Base-by-base conservation (phyloP, 2,329 filamentous ascomycete genomes). In the Lachnellula cervina region DNA sequence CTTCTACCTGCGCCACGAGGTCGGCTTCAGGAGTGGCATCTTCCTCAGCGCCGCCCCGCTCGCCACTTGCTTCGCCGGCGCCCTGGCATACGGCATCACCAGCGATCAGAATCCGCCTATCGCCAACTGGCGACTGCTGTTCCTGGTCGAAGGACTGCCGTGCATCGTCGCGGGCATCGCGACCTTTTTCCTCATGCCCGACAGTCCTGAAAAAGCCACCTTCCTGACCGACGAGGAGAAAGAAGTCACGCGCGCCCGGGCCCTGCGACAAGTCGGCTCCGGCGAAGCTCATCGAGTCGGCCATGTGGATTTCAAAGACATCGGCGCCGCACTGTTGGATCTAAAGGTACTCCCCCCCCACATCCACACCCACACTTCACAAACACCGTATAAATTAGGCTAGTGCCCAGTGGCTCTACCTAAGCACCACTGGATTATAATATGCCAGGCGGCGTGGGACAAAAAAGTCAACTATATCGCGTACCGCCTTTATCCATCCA, bases 11-110 rank as follows among this genome's bases (percentile, higher is more conserved):
- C 65, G 77, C 5, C 63, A 71, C 17, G 89, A 92, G 65, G 74
- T 92, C 9, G 89, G 87, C 1, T 79, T 88, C 56, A 77, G 88
- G 25, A 86, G 82, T 16, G 88, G 87, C 9, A 73, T 91, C 5
- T 88, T 89, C 69, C 79, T 92, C 54, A 86, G 72, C 64, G 70
- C 73, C 16, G 85, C 84, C 0, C 85, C 86, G 1, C 73, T 89
- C 14, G 86, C 86, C 4, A 88, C 84, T 47, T 84, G 82, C 4
- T 89, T 89, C 64, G 83, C 85, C 0, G 85, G 86, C 55, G 85
- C 84, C 2, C 70, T 88, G 7, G 84, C 84, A 2, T 87, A 86
- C 59, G 83, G 81, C 0, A 88, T 89, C 61, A 88, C 84, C 0
- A 84, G 80, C 5, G 81, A 83, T 7, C 75, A 79, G 62, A 74